Conservation (phyloP, 805 yeast species). For the Barnettozyma sucrosica region DNA sequence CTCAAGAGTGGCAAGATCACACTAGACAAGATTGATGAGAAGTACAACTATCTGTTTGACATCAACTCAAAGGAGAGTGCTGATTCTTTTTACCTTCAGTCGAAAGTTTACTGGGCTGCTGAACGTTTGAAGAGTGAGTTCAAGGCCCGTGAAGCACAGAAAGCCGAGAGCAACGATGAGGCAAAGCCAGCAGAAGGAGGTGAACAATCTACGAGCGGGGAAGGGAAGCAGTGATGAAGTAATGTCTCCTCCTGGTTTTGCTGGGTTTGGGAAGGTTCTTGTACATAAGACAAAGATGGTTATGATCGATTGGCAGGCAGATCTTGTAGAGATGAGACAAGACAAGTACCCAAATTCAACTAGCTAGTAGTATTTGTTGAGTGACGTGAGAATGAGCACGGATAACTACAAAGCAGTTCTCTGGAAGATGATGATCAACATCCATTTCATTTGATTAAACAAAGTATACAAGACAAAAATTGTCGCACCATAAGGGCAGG, state of each 20-base stretch:
- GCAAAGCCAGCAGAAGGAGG: constrained; percentile 8
- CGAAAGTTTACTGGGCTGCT: constrained; percentile 91
- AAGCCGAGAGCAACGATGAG: constrained; percentile 19
- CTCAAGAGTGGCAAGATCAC: constrained; percentile 41
- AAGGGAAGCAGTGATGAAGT: constrained; percentile 7
- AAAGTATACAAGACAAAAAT: neutral
- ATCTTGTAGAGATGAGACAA: neutral
- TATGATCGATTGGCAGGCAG: neutral
- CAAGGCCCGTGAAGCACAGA: constrained; percentile 44
- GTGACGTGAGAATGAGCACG: too few species aligned
- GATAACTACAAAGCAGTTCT: too few species aligned
- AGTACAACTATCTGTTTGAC: constrained; percentile 77
- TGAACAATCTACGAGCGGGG: constrained; percentile 8
- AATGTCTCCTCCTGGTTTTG: neutral
- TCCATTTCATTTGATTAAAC: neutral
- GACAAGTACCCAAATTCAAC: too few species aligned
- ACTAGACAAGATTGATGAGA: constrained; percentile 56
- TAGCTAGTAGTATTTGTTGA: too few species aligned
- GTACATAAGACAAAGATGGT: neutral
- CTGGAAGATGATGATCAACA: too few species aligned
- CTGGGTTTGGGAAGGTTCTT: neutral
- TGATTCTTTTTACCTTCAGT: constrained; percentile 90
- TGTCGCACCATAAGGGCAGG: constrained; percentile 28
- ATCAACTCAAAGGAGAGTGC: constrained; percentile 92
- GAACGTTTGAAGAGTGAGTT: constrained; percentile 82